Evolutionary conservation across 306 rosid species (phyloP), one percentile per base, ranked within the genome.

Genomic region (Glycine latifolia): DNA sequence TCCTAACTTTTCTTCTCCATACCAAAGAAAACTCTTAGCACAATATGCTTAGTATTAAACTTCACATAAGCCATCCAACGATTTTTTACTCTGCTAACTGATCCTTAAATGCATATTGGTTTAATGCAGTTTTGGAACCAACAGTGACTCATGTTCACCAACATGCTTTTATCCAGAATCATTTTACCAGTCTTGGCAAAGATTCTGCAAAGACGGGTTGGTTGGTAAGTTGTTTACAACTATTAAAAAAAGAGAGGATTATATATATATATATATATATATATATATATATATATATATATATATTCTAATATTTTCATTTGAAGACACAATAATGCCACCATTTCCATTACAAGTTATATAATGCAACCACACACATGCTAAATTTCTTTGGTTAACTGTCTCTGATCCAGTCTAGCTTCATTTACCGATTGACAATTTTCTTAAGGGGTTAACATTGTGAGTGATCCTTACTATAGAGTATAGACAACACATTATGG

Each of bases 151-250:
- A 90, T 63, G 95, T 92, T 80, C 97, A 82, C 0, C 86, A 91
- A 33, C 94, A 92, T 79, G 90, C 75, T 69, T 95, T 92, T 85
- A 89, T 95, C 65, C 86, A 49, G 79, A 85, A 86, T 48, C 98
- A 84, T 81, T 94, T 87, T 74, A 71, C 71, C 55, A 97, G 97
- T 70, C 75, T 91, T 12, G 91, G 97, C 75, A 87, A 90, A 91
- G 86, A 89, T 75, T 90, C 88, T 47, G 31, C 72, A 55, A 16
- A 89, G 41, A 62, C 90, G 49, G 91, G 97, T 63, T 95, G 98
- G 97, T 4, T 89, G 91, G 98, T 95, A 90, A 62, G 97, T 84
- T 71, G 9, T 76, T 67, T 76, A 78, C 60, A 37, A 55, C 12
- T 43, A 61, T 26, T 58, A 8, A 11, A 0, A 20, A 20, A 20